Conservation (phyloP, 2,329 filamentous ascomycete species). For the Simplicillium aogashimaense region DNA sequence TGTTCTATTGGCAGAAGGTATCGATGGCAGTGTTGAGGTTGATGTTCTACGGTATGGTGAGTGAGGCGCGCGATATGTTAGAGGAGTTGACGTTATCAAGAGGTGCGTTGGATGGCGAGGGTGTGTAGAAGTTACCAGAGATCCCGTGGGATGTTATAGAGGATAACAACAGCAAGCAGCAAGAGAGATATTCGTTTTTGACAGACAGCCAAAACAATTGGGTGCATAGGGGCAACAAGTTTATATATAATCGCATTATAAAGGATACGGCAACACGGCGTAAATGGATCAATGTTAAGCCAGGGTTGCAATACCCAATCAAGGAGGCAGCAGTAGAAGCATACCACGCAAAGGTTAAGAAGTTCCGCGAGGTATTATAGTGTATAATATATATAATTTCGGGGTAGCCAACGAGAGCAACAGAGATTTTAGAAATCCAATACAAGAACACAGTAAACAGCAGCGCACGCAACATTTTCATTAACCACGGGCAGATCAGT, state of each 20-base stretch:
- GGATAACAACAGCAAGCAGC: conserved; percentile 5
- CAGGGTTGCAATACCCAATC: neutral
- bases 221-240: no score
- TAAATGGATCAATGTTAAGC: neutral
- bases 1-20: neutral
- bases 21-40: conserved; percentile 1
- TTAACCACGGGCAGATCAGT: conserved; percentile 4
- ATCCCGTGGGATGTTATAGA: conserved; percentile 2
- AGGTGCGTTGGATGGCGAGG: no score
- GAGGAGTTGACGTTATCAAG: conserved; percentile 1
- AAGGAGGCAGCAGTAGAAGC: neutral
- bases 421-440: conserved; percentile 4
- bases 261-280: no score
- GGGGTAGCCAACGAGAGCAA: conserved; percentile 1
- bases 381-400: conserved; percentile 6
- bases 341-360: conserved; percentile 1
- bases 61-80: conserved; percentile 1
- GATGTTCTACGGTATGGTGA: neutral
- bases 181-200: no score
- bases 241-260: no score
- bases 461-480: conserved; percentile 6
- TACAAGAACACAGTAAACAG: conserved; percentile 7
- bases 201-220: no score
- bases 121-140: neutral
- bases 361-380: conserved; percentile 6